Conservation (phyloP, 2,329 filamentous ascomycete genomes). For the Chaetomiaceae sp. region DNA sequence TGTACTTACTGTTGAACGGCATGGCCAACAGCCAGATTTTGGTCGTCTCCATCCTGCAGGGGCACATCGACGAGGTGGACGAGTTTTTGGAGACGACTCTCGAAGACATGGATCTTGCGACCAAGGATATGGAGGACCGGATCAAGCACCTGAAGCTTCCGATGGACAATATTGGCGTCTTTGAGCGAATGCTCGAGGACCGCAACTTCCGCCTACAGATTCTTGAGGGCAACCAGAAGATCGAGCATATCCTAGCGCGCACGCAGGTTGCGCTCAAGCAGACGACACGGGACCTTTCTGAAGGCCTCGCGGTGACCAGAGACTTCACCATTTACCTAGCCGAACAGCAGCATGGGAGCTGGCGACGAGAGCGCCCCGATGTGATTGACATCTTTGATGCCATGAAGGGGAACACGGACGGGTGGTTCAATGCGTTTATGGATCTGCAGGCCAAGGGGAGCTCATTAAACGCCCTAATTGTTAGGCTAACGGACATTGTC, state of each 20-base stretch:
- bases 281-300: slow-evolving; percentile 70
- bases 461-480: slow-evolving; percentile 63
- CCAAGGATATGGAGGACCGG: slow-evolving; percentile 73
- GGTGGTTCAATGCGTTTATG: slow-evolving; percentile 78
- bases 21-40: slow-evolving; percentile 85
- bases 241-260: slow-evolving; percentile 81
- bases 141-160: slow-evolving; percentile 77
- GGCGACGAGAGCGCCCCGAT: slow-evolving; percentile 57
- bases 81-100: slow-evolving; percentile 81
- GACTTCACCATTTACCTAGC: slow-evolving; percentile 74
- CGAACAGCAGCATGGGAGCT: slow-evolving; percentile 57
- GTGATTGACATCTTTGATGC: slow-evolving; percentile 73
- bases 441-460: slow-evolving; percentile 70
- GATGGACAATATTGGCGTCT: slow-evolving; percentile 74
- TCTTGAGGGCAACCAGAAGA: slow-evolving; percentile 81
- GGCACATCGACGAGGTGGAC: slow-evolving; percentile 91
- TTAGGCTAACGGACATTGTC: slow-evolving; percentile 70
- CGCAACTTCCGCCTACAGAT: slow-evolving; percentile 77
- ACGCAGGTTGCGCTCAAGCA: slow-evolving; percentile 74
- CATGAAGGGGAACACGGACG: slow-evolving; percentile 89
- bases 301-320: slow-evolving; percentile 70
- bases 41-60: slow-evolving; percentile 83
- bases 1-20: slow-evolving; percentile 79
- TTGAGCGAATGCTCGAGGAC: slow-evolving; percentile 85
- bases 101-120: slow-evolving; percentile 77